Evolutionary conservation across 2,329 filamentous ascomycete species (phyloP).

Genomic region (Colletotrichum gigasporum): DNA sequence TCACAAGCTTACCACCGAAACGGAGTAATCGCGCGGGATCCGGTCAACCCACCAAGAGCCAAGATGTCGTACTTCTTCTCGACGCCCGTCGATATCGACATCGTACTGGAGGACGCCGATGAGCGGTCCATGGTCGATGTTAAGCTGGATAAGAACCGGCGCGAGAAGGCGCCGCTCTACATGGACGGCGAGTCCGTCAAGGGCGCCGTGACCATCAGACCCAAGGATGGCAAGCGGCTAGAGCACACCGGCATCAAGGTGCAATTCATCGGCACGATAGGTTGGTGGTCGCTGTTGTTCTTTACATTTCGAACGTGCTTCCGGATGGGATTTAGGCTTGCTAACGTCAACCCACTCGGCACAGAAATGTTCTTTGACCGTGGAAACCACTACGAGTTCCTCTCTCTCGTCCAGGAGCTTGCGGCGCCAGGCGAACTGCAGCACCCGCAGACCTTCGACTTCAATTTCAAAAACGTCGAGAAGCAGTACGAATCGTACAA

Average conservation of each 20-base stretch:
- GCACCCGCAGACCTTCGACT: slow-evolving; percentile 97
- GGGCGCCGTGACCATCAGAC: slow-evolving; percentile 91
- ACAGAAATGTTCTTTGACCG: slow-evolving; percentile 99
- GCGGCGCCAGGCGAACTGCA: slow-evolving; percentile 97
- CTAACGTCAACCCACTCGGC: slow-evolving; percentile 27
- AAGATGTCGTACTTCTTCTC: slow-evolving; percentile 98
- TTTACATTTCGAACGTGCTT: neutral
- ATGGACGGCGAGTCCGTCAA: slow-evolving; percentile 99
- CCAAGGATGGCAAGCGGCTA: slow-evolving; percentile 97
- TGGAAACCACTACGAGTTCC: slow-evolving; percentile 98
- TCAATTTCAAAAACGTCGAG: slow-evolving; percentile 99
- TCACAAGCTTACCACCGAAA: neutral
- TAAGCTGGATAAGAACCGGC: slow-evolving; percentile 97
- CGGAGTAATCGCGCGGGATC: slow-evolving; percentile 12
- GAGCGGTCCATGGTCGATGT: slow-evolving; percentile 95
- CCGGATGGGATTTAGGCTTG: slow-evolving; percentile 8
- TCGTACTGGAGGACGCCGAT: slow-evolving; percentile 95
- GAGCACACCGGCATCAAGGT: slow-evolving; percentile 99
- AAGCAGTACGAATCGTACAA: slow-evolving; percentile 99
- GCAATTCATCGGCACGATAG: slow-evolving; percentile 98
- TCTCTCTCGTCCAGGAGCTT: slow-evolving; percentile 95
- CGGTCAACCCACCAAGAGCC: slow-evolving; percentile 30
- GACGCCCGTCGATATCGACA: slow-evolving; percentile 97
- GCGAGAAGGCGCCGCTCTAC: slow-evolving; percentile 96
- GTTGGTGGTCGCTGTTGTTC: slow-evolving; percentile 54